Percentiles rank a stretch among this genome's conserved stretches.
phyloP scores from a whole-genome alignment of 2,329 filamentous ascomycete genomes.

The Neocucurbitaria cava region DNA sequence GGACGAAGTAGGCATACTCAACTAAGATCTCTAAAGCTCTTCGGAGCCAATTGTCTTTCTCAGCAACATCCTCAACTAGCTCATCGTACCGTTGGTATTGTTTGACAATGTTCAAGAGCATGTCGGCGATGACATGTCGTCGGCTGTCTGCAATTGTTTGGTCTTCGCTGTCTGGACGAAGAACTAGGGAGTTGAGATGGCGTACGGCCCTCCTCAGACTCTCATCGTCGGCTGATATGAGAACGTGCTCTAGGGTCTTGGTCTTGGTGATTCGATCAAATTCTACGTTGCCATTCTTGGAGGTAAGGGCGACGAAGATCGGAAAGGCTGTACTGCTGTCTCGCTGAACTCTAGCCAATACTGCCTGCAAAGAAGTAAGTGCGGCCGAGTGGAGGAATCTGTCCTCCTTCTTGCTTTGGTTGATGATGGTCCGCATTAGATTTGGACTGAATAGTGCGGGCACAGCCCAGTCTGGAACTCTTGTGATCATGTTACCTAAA shows the following conservation, averaged over 20 bases:
- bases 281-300: slow-evolving; percentile 73
- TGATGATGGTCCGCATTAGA: slow-evolving; percentile 64
- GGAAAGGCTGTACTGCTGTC: slow-evolving; percentile 64
- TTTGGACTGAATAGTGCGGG: slow-evolving; percentile 79
- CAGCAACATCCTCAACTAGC: slow-evolving; percentile 29
- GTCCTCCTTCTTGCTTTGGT: slow-evolving; percentile 46
- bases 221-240: slow-evolving; percentile 65
- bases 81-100: slow-evolving; percentile 44
- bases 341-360: slow-evolving; percentile 69
- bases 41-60: slow-evolving; percentile 52
- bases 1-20: slow-evolving; percentile 59
- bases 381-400: slow-evolving; percentile 69
- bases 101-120: slow-evolving; percentile 60
- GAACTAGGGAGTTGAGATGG: slow-evolving; percentile 56
- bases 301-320: slow-evolving; percentile 72
- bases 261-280: slow-evolving; percentile 88
- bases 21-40: slow-evolving; percentile 55
- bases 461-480: slow-evolving; percentile 58
- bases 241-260: slow-evolving; percentile 79
- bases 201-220: slow-evolving; percentile 61
- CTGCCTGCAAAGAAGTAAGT: slow-evolving; percentile 73
- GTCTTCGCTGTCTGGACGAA: slow-evolving; percentile 54
- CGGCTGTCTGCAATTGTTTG: slow-evolving; percentile 54
- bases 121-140: slow-evolving; percentile 59
- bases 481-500: slow-evolving; percentile 75